Conservation (phyloP, 2,329 filamentous ascomycete genomes). For the Fonsecaea erecta region DNA sequence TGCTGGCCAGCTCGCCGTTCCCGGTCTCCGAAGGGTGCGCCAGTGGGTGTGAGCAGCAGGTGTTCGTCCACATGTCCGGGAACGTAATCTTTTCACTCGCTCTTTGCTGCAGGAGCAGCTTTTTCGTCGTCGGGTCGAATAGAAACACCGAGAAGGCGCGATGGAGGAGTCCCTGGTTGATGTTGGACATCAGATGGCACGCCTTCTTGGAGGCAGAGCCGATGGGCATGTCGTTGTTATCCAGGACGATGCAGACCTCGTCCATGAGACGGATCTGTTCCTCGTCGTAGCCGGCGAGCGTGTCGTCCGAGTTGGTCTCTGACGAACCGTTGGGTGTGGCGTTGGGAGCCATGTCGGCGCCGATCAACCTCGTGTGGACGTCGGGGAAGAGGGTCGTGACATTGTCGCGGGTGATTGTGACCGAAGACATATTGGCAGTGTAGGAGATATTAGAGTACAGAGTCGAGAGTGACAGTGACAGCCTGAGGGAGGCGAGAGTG, state of each 20-base stretch:
- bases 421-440: conserved; percentile 38
- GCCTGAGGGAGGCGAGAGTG: not conserved
- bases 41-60: conserved; percentile 96
- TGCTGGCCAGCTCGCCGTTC: conserved; percentile 71
- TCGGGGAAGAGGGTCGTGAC: conserved; percentile 90
- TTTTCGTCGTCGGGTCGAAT: conserved; percentile 84
- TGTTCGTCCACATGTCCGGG: conserved; percentile 99
- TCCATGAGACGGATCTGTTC: conserved; percentile 99
- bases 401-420: conserved; percentile 77
- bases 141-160: conserved; percentile 98
- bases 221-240: conserved; percentile 89
- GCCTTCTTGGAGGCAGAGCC: conserved; percentile 98
- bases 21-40: conserved; percentile 91
- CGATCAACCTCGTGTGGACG: conserved; percentile 60
- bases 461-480: not conserved
- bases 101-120: conserved; percentile 91
- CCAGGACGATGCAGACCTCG: conserved; percentile 95
- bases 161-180: conserved; percentile 92
- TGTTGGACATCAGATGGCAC: conserved; percentile 99
- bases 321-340: conserved; percentile 57
- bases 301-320: conserved; percentile 50
- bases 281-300: conserved; percentile 89
- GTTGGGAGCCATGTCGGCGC: conserved; percentile 57
- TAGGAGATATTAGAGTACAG: not conserved
- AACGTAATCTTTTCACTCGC: conserved; percentile 98